phyloP scores from a whole-genome alignment of 2,329 filamentous ascomycete genomes.

The Aspergillus sp. region DNA sequence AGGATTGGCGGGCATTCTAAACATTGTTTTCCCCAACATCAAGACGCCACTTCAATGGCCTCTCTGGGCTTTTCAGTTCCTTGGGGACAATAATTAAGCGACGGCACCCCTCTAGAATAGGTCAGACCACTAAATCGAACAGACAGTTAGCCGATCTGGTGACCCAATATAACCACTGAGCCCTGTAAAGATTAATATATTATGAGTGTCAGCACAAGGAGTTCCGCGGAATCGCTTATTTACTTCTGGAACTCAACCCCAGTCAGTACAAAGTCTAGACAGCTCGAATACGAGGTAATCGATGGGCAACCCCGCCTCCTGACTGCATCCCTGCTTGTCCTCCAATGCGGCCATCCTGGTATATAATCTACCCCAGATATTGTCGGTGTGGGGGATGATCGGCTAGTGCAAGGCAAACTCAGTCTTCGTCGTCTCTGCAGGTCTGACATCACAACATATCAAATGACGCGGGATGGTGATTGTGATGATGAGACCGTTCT shows the following conservation, averaged over 20 bases:
- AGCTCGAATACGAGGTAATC: slow-evolving; percentile 7
- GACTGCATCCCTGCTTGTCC: not conserved
- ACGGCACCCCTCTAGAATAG: not conserved
- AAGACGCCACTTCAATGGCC: too few species aligned
- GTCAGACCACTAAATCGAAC: not conserved
- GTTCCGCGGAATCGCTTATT: slow-evolving; percentile 8
- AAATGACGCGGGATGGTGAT: not conserved
- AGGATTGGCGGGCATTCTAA: not conserved
- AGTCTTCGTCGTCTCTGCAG: not conserved
- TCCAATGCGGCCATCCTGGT: not conserved
- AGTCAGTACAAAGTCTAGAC: not conserved
- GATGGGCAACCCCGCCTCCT: not conserved
- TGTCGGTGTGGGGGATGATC: slow-evolving; percentile 9
- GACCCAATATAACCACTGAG: not conserved
- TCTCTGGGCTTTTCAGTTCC: too few species aligned
- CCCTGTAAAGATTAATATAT: not conserved
- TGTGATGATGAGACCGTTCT: not conserved
- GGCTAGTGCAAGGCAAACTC: not conserved
- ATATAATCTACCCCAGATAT: slow-evolving; percentile 9
- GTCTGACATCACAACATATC: slow-evolving; percentile 1
- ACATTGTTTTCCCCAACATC: not conserved
- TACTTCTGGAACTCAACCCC: not conserved
- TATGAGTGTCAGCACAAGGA: not conserved
- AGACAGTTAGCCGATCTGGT: not conserved
- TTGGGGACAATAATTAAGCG: not conserved